Base-by-base conservation (phyloP, 108 stramenopile genomes). In the Asterionellopsis glacialis region DNA sequence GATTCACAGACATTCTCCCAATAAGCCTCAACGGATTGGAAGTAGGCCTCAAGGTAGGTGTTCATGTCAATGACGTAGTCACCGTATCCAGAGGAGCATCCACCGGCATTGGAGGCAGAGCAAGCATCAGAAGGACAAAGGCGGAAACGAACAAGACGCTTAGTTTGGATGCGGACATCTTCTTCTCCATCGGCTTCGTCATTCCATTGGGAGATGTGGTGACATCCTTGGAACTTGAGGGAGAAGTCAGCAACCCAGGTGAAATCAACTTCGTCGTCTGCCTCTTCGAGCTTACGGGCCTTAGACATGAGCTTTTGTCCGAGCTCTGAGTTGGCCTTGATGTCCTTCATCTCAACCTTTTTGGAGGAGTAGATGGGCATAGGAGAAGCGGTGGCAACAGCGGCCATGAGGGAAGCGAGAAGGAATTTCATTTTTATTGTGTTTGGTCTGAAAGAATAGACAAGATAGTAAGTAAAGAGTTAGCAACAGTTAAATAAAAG, bases 141-240 rank as follows among this genome's bases (percentile, higher is more conserved):
- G 48, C 91, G 87, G 77, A 92, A 92, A 5, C 87, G 83, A 23
- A 84, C 78, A 48, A 92, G 69, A 15, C 85, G 76, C 68, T 87
- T 82, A 15, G 83, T 89, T 28, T 74, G 56, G 60, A 92, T 75
- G 26, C 78, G 77, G 18, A 88, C 81, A 43, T 84, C 82, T 7
- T 87, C 69, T 41, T 81, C 65, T 23, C 64, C 84, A 48, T 83
- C 68, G 22, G 73, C 84, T 22, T 83, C 70, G 38, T 77, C 78
- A 39, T 63, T 72, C 91, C 91, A 93, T 41, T 84, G 83, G 22
- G 59, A 61, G 18, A 87, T 73, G 71, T 87, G 86, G 63, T 90
- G 83, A 64, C 91, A 93, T 51, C 91, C 91, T 57, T 90, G 91
- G 75, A 87, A 93, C 69, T 91, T 91, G 77, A 91, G 67, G 57